These are phyloP conservation scores for Tylopilus plumbeoviolaceoides DNA, from an alignment of 768 basidiomycete species.

Conservation along the genomic window DNA sequence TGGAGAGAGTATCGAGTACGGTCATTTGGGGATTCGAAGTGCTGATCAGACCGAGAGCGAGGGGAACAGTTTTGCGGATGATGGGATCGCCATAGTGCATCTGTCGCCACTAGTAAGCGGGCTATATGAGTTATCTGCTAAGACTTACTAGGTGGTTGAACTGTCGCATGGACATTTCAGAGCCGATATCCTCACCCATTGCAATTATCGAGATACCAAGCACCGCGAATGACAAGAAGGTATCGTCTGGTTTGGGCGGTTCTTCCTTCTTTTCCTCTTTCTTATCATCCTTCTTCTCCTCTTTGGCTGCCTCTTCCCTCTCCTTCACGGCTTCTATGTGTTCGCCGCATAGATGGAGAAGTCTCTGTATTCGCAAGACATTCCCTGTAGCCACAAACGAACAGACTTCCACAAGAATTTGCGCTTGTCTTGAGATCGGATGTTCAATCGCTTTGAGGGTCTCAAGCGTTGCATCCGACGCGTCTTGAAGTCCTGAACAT, in stretches of 20 bases:
- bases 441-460: slow-evolving; percentile 92
- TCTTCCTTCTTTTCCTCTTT: slow-evolving; percentile 59
- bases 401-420: slow-evolving; percentile 89
- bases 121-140: not conserved
- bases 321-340: slow-evolving; percentile 58
- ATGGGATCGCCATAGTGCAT: slow-evolving; percentile 98
- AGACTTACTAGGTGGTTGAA: slow-evolving; percentile 89
- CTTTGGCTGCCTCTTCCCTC: slow-evolving; percentile 32
- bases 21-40: slow-evolving; percentile 93
- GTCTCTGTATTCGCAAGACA: slow-evolving; percentile 86
- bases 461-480: slow-evolving; percentile 89
- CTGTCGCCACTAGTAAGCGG: slow-evolving; percentile 39
- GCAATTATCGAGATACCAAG: slow-evolving; percentile 91
- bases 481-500: slow-evolving; percentile 78
- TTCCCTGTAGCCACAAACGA: slow-evolving; percentile 95
- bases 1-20: slow-evolving; percentile 94
- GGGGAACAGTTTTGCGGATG: slow-evolving; percentile 88
- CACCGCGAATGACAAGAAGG: slow-evolving; percentile 89
- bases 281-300: slow-evolving; percentile 53
- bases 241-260: slow-evolving; percentile 56
- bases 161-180: slow-evolving; percentile 95
- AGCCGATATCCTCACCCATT: slow-evolving; percentile 98
- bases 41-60: slow-evolving; percentile 92
- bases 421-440: slow-evolving; percentile 85
- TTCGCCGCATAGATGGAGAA: slow-evolving; percentile 93